Evolutionary conservation across 495 filamentous ascomycete species (phyloP), one percentile per base, ranked within the genome.

Genomic region (Tuber borchii): DNA sequence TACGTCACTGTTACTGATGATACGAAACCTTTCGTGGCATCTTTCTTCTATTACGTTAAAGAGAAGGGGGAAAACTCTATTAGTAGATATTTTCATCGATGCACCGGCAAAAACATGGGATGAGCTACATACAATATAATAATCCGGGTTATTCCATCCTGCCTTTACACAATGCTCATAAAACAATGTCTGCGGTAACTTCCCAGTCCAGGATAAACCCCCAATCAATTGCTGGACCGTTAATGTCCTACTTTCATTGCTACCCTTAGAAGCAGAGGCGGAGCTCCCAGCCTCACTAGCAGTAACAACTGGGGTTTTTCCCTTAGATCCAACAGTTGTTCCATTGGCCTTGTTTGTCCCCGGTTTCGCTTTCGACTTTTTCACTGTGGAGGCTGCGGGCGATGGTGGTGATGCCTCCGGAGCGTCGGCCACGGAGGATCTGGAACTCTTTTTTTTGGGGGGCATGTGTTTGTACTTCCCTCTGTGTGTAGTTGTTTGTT

Each of bases 121-220:
- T 34, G 56, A 34, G 19, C 56, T 65, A 4, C 56, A 34, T 65
- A 65, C 56, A 65, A 65, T 93, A 79, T 89, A 89, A 84, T 96
- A 99, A 81, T 97, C 94, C 2, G 95, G 95, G 81, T 91, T 95
- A 77, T 92, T 91, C 95, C 95, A 99, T 82, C 92, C 93, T 84
- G 95, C 92, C 85, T 94, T 94, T 3, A 43, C 16, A 56, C 81
- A 83, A 85, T 97, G 93, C 87, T 99, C 95, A 26, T 91, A 91
- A 74, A 99, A 90, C 82, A 99, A 87, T 82, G 94, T 95, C 72
- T 97, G 92, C 5, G 95, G 95, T 51, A 99, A 85, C 83, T 99
- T 99, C 48, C 95, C 95, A 0, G 95, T 99, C 96, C 96, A 99
- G 82, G 93, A 97, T 79, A 93, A 89, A 71, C 95, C 95, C 71